These are phyloP conservation scores for Suhomyces yuchorum DNA, from an alignment of 1,139 yeast genomes.

Conservation along the genomic window DNA sequence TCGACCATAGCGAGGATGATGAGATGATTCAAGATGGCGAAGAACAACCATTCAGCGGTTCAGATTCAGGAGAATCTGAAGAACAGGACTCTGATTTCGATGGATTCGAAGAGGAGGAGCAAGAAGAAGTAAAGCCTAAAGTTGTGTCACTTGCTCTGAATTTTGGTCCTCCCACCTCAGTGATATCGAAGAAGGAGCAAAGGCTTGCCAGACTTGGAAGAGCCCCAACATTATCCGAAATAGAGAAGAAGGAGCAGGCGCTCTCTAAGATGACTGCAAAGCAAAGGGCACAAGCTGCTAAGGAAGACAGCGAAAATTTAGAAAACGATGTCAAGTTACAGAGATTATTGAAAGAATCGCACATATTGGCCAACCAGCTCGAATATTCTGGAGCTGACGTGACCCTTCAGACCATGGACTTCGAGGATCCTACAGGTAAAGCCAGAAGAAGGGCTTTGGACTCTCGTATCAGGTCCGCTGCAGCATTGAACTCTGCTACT, in stretches of 20 bases:
- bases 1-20: conserved; percentile 10
- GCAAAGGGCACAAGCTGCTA: conserved; percentile 29
- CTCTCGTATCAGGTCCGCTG: conserved; percentile 59
- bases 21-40: conserved; percentile 1
- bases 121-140: conserved; percentile 25
- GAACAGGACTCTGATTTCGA: conserved; percentile 2
- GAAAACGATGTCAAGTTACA: conserved; percentile 84
- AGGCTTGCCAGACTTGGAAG: conserved; percentile 42
- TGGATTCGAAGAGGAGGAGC: conserved; percentile 15
- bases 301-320: conserved; percentile 54
- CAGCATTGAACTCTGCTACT: conserved; percentile 52
- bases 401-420: conserved; percentile 65
- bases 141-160: conserved; percentile 33
- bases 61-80: not conserved
- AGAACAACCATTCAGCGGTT: not conserved
- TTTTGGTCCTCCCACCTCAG: conserved; percentile 19
- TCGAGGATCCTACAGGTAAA: conserved; percentile 76
- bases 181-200: conserved; percentile 32
- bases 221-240: conserved; percentile 43
- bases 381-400: conserved; percentile 76
- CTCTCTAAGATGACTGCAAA: conserved; percentile 29
- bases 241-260: conserved; percentile 29
- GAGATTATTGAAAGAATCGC: conserved; percentile 81
- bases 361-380: conserved; percentile 63
- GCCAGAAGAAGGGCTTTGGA: conserved; percentile 75